A percentile compares a stretch with the other conserved stretches of the same genome.
phyloP scores from a whole-genome alignment of 306 rosid genomes.

The Astragalus glycyphyllos region DNA sequence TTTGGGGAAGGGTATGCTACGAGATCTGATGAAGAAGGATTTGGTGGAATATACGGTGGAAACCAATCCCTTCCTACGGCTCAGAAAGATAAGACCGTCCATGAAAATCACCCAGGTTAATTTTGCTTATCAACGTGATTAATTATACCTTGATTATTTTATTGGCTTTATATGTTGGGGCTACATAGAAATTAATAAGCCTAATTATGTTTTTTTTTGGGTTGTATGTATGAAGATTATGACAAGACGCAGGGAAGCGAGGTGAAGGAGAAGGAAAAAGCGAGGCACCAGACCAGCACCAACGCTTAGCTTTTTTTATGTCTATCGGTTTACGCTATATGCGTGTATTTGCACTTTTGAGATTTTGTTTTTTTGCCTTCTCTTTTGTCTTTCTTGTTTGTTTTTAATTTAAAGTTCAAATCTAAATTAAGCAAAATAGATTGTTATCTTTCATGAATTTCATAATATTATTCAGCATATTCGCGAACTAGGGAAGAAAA shows the following conservation, averaged over 20 bases:
- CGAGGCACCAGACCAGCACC: slow-evolving; percentile 58
- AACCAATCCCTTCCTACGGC: slow-evolving; percentile 42
- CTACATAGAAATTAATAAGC: no score
- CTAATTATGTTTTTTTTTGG: slow-evolving; percentile 5
- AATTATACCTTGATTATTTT: no score
- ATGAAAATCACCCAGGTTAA: slow-evolving; percentile 76
- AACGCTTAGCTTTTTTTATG: slow-evolving; percentile 17
- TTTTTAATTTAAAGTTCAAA: not conserved
- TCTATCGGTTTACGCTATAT: not conserved
- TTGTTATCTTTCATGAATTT: not conserved
- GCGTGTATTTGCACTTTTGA: not conserved
- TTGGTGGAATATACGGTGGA: slow-evolving; percentile 72
- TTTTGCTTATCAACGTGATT: slow-evolving; percentile 1
- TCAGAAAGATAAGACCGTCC: slow-evolving; percentile 42
- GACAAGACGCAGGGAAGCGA: slow-evolving; percentile 92
- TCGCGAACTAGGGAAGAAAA: no score
- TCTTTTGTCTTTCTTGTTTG: not conserved
- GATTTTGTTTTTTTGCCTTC: not conserved
- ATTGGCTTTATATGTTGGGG: no score
- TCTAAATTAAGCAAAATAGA: not conserved
- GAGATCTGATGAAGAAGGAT: slow-evolving; percentile 86
- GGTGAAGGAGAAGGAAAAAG: slow-evolving; percentile 88
- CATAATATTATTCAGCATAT: no score
- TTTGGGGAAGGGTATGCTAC: slow-evolving; percentile 87
- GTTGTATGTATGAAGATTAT: slow-evolving; percentile 51